Percentiles rank a stretch among this genome's conserved stretches.
phyloP scores from a whole-genome alignment of 2,329 filamentous ascomycete species.

The Diaporthe sp. region DNA sequence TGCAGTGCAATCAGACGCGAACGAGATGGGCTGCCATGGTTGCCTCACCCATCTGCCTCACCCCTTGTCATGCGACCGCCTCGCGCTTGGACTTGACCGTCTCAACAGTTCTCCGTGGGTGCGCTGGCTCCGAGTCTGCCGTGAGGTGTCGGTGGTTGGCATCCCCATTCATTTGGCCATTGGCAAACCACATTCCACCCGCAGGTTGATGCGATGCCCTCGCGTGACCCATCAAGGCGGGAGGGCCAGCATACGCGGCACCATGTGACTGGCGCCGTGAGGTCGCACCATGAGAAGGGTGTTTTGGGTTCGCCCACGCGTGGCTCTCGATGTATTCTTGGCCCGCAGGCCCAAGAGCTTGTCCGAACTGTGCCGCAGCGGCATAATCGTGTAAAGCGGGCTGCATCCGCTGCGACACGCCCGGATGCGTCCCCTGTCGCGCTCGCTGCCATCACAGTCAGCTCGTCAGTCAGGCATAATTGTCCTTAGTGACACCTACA shows the following conservation, averaged over 20 bases:
- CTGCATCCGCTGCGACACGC: constrained; percentile 51
- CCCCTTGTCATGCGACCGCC: constrained; percentile 28
- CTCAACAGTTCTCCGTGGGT: constrained; percentile 32
- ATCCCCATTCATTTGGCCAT: constrained; percentile 40
- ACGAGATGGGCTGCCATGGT: background rate
- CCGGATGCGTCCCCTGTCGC: constrained; percentile 50
- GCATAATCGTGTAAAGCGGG: constrained; percentile 60
- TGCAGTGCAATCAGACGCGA: constrained; percentile 1
- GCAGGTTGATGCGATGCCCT: constrained; percentile 37
- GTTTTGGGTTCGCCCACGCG: constrained; percentile 92
- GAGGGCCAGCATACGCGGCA: constrained; percentile 39
- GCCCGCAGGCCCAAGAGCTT: constrained; percentile 75
- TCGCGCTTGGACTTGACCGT: constrained; percentile 36
- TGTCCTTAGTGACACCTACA: constrained; percentile 67
- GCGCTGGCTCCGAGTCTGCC: constrained; percentile 34
- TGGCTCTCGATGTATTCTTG: constrained; percentile 92
- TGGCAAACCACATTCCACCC: constrained; percentile 36
- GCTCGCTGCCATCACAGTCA: constrained; percentile 47
- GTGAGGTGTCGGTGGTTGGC: constrained; percentile 33
- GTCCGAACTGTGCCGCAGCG: constrained; percentile 61
- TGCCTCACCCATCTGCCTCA: background rate
- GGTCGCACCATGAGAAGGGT: constrained; percentile 72
- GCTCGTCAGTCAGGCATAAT: constrained; percentile 1
- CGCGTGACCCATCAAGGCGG: constrained; percentile 31
- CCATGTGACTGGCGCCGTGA: constrained; percentile 40